A percentile compares a stretch with the other conserved stretches of the same genome.
These are phyloP conservation scores for Debaryomycetaceae sp. DNA, from an alignment of 1,139 yeast species.

Conservation along the genomic window DNA sequence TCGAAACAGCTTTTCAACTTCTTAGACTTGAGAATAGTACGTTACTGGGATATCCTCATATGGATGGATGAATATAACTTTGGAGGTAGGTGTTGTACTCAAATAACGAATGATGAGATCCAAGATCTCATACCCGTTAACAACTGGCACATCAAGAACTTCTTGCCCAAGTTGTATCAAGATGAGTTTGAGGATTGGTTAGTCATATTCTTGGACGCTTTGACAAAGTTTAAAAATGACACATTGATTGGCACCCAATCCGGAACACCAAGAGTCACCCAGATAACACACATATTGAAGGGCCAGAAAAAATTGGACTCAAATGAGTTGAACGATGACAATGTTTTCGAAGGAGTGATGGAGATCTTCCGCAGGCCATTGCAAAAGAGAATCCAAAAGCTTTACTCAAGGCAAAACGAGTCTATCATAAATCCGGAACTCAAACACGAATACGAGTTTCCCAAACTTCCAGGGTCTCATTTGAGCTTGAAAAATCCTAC, in stretches of 20 bases:
- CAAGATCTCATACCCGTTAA: conserved; percentile 60
- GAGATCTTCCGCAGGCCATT: conserved; percentile 61
- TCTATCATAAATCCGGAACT: conserved; percentile 66
- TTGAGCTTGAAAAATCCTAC: conserved; percentile 64
- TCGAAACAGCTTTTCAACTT: conserved; percentile 80
- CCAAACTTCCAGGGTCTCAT: conserved; percentile 69
- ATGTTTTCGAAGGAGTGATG: conserved; percentile 38
- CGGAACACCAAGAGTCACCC: conserved; percentile 64
- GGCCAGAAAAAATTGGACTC: conserved; percentile 38
- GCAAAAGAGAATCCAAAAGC: conserved; percentile 59
- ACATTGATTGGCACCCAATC: conserved; percentile 29
- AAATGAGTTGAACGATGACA: conserved; percentile 29
- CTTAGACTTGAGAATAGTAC: conserved; percentile 67
- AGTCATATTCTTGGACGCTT: conserved; percentile 66
- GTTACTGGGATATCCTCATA: conserved; percentile 85
- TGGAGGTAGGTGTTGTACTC: conserved; percentile 76
- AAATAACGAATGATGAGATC: conserved; percentile 51
- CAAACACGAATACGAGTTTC: conserved; percentile 65
- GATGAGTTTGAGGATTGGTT: conserved; percentile 89
- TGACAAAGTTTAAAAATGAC: conserved; percentile 55
- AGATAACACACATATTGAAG: conserved; percentile 52
- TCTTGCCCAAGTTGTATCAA: conserved; percentile 71
- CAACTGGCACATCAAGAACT: conserved; percentile 78
- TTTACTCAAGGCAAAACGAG: conserved; percentile 68
- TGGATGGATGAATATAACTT: conserved; percentile 95